These are phyloP conservation scores for Paraphaeosphaeria minitans DNA, from an alignment of 2,329 filamentous ascomycete species.

Conservation along the genomic window DNA sequence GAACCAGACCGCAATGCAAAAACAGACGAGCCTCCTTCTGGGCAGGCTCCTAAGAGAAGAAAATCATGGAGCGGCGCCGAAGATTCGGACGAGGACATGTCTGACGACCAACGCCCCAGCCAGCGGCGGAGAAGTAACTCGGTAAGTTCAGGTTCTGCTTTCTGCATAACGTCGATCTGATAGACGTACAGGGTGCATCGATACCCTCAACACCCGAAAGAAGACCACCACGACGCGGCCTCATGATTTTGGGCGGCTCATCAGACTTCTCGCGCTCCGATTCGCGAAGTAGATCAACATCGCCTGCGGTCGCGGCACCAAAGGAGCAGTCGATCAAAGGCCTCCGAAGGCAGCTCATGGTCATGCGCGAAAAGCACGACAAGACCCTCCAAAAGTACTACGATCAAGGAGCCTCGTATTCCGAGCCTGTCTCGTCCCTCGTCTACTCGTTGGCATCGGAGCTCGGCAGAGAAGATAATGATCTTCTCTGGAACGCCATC, in stretches of 20 bases:
- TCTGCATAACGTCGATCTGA: slow-evolving; percentile 39
- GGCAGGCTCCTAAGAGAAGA: slow-evolving; percentile 45
- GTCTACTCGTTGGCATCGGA: slow-evolving; percentile 95
- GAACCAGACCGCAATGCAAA: slow-evolving; percentile 59
- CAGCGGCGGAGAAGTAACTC: slow-evolving; percentile 89
- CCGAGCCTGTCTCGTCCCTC: slow-evolving; percentile 92
- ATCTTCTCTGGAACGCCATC: slow-evolving; percentile 92
- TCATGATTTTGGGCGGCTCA: slow-evolving; percentile 49
- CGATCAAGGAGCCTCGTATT: slow-evolving; percentile 83
- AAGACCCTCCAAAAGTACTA: slow-evolving; percentile 80
- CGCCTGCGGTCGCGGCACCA: slow-evolving; percentile 44
- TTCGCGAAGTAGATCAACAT: slow-evolving; percentile 44
- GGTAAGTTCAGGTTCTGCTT: slow-evolving; percentile 56
- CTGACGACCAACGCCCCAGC: slow-evolving; percentile 74
- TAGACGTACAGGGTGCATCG: slow-evolving; percentile 46
- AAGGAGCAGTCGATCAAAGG: slow-evolving; percentile 72
- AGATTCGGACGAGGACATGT: slow-evolving; percentile 64
- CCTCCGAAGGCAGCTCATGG: slow-evolving; percentile 74
- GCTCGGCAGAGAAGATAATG: slow-evolving; percentile 93
- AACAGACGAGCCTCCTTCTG: slow-evolving; percentile 46
- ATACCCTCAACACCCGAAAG: slow-evolving; percentile 71
- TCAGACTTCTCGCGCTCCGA: slow-evolving; percentile 49
- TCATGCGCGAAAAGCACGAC: slow-evolving; percentile 79
- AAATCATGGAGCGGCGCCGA: slow-evolving; percentile 62
- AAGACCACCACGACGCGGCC: slow-evolving; percentile 64